Evolutionary conservation across 805 yeast genomes (phyloP).

Genomic region (Metschnikowia lachancei): DNA sequence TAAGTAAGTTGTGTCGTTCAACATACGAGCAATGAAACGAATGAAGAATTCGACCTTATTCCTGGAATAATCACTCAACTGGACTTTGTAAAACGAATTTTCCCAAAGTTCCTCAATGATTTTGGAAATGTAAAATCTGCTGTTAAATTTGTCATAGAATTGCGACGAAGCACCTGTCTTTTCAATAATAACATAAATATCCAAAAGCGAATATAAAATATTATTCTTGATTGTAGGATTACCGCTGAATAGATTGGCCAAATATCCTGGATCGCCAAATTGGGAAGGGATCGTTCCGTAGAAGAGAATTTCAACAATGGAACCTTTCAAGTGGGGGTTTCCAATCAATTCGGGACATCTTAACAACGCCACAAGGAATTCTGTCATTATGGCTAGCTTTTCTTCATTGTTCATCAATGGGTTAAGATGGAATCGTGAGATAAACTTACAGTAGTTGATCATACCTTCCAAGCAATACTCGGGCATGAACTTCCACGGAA

Average conservation of each 20-base stretch:
- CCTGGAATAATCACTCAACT: slow-evolving; percentile 64
- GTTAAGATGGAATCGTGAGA: slow-evolving; percentile 53
- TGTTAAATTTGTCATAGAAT: slow-evolving; percentile 92
- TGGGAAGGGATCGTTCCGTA: slow-evolving; percentile 62
- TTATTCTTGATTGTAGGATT: slow-evolving; percentile 62
- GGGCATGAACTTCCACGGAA: slow-evolving; percentile 79
- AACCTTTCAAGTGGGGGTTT: slow-evolving; percentile 90
- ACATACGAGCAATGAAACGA: slow-evolving; percentile 88
- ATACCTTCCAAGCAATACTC: slow-evolving; percentile 84
- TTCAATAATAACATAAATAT: slow-evolving; percentile 91
- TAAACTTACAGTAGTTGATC: slow-evolving; percentile 64
- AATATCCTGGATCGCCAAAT: slow-evolving; percentile 67
- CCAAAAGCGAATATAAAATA: slow-evolving; percentile 77
- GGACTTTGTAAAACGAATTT: slow-evolving; percentile 61
- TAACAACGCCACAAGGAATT: slow-evolving; percentile 68
- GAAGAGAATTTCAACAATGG: slow-evolving; percentile 75
- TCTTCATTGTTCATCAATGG: slow-evolving; percentile 54
- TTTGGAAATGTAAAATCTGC: slow-evolving; percentile 80
- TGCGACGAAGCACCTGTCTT: slow-evolving; percentile 94
- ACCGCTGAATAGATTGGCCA: slow-evolving; percentile 61
- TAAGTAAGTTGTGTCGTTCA: slow-evolving; percentile 89
- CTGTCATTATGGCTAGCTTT: slow-evolving; percentile 58
- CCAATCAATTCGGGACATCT: slow-evolving; percentile 83
- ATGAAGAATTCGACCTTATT: slow-evolving; percentile 80
- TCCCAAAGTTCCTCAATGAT: slow-evolving; percentile 84